These are phyloP conservation scores for Pyricularia sp. DNA, from an alignment of 2,329 filamentous ascomycete species.

Conservation along the genomic window DNA sequence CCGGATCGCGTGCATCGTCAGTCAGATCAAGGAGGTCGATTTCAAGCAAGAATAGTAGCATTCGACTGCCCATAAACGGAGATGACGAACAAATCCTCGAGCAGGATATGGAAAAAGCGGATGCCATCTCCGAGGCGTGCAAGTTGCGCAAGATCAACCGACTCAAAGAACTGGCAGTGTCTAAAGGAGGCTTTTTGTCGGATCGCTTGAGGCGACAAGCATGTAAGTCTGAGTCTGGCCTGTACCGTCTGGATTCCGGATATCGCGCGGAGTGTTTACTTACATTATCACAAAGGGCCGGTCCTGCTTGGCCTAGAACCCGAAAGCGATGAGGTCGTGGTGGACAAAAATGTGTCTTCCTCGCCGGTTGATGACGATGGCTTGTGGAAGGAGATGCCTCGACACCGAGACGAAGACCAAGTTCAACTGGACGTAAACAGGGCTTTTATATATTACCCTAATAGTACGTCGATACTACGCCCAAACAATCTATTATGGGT, in stretches of 20 bases:
- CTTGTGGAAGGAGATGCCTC: slow-evolving; percentile 54
- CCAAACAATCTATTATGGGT: neutral
- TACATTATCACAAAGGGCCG: slow-evolving; percentile 43
- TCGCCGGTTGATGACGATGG: slow-evolving; percentile 5
- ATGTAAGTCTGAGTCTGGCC: slow-evolving; percentile 56
- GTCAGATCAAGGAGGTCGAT: neutral
- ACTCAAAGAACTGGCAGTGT: slow-evolving; percentile 50
- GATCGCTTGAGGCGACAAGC: slow-evolving; percentile 62
- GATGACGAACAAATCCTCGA: neutral
- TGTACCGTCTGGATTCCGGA: neutral
- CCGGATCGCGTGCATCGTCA: neutral
- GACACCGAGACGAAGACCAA: slow-evolving; percentile 83
- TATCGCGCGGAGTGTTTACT: neutral
- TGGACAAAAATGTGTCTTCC: slow-evolving; percentile 10
- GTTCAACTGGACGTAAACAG: slow-evolving; percentile 87
- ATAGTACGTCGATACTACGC: slow-evolving; percentile 42
- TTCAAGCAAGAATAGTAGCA: neutral
- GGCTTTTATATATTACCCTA: slow-evolving; percentile 95
- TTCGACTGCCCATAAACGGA: neutral
- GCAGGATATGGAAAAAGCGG: slow-evolving; percentile 21
- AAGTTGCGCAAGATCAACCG: slow-evolving; percentile 42
- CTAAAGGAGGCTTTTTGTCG: slow-evolving; percentile 56
- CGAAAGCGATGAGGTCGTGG: slow-evolving; percentile 13
- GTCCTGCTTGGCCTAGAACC: slow-evolving; percentile 38
- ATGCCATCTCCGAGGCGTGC: slow-evolving; percentile 51